A percentile compares a stretch with the other conserved stretches of the same genome.
phyloP scores from a whole-genome alignment of 768 basidiomycete species.

The Boletus coccyginus region DNA sequence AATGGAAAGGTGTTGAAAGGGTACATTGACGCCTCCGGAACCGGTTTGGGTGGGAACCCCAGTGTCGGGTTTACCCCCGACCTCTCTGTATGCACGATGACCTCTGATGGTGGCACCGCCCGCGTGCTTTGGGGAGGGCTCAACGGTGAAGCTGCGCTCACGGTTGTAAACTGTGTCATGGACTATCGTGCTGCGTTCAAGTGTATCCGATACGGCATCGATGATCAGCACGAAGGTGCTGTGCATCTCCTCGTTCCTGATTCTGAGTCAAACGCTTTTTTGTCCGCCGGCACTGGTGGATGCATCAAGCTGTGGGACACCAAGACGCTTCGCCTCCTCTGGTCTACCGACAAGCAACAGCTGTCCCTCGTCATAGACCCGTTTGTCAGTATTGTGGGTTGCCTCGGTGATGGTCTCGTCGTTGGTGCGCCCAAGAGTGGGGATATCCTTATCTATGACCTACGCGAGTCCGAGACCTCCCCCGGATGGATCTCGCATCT shows the following conservation, averaged over 20 bases:
- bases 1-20: constrained; percentile 69
- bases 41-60: constrained; percentile 67
- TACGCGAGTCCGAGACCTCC: constrained; percentile 33
- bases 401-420: constrained; percentile 43
- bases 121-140: constrained; percentile 73
- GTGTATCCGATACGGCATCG: constrained; percentile 46
- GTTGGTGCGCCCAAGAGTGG: constrained; percentile 57
- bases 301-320: constrained; percentile 73
- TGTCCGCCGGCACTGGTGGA: constrained; percentile 62
- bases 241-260: constrained; percentile 59
- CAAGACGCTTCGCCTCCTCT: constrained; percentile 51
- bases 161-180: constrained; percentile 56
- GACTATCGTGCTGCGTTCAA: constrained; percentile 47
- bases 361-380: constrained; percentile 43
- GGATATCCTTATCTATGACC: constrained; percentile 53
- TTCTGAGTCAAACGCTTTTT: constrained; percentile 32
- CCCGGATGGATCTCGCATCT: constrained; percentile 7
- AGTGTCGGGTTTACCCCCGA: constrained; percentile 73
- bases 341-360: constrained; percentile 50
- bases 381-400: constrained; percentile 48
- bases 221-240: constrained; percentile 60
- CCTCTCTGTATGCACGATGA: constrained; percentile 54
- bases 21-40: constrained; percentile 62
- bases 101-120: constrained; percentile 65
- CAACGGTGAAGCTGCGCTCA: constrained; percentile 64